These are phyloP conservation scores for Boletus reticuloceps DNA, from an alignment of 768 basidiomycete genomes.

Conservation along the genomic window DNA sequence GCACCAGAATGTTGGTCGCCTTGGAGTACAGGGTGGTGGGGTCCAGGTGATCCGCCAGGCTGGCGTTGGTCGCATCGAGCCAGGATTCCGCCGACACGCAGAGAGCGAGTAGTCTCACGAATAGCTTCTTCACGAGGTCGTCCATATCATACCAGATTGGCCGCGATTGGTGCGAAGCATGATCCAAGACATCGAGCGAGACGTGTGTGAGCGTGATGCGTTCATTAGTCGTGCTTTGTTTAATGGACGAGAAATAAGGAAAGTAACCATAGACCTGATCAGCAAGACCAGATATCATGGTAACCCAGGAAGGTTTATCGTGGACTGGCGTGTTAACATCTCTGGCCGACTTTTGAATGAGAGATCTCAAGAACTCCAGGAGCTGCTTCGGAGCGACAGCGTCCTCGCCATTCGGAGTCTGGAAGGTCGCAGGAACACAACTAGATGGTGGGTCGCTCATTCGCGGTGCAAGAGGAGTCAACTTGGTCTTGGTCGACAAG, in stretches of 20 bases:
- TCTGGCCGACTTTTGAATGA: constrained; percentile 35
- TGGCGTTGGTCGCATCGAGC: constrained; percentile 44
- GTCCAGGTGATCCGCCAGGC: constrained; percentile 38
- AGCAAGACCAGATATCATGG: constrained; percentile 49
- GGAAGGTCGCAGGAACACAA: constrained; percentile 29
- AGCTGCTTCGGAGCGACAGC: constrained; percentile 37
- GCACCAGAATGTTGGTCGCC: constrained; percentile 41
- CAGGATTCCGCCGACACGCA: constrained; percentile 58
- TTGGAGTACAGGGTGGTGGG: constrained; percentile 51
- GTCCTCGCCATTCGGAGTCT: constrained; percentile 27
- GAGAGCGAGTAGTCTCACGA: constrained; percentile 51
- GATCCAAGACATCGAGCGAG: constrained; percentile 53
- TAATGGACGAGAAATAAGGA: constrained; percentile 47
- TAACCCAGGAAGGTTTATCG: constrained; percentile 47
- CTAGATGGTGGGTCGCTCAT: constrained; percentile 29
- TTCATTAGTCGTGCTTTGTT: constrained; percentile 57
- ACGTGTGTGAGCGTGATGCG: constrained; percentile 53
- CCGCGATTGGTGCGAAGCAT: constrained; percentile 48
- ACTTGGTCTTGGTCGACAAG: not conserved
- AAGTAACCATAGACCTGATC: constrained; percentile 54
- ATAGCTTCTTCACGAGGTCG: constrained; percentile 46
- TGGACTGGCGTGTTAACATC: constrained; percentile 31
- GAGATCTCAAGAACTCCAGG: constrained; percentile 40
- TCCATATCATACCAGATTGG: constrained; percentile 47
- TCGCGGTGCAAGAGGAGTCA: not conserved